phyloP scores from a whole-genome alignment of 2,329 filamentous ascomycete species.

The Arthrobotrys musiformis region DNA sequence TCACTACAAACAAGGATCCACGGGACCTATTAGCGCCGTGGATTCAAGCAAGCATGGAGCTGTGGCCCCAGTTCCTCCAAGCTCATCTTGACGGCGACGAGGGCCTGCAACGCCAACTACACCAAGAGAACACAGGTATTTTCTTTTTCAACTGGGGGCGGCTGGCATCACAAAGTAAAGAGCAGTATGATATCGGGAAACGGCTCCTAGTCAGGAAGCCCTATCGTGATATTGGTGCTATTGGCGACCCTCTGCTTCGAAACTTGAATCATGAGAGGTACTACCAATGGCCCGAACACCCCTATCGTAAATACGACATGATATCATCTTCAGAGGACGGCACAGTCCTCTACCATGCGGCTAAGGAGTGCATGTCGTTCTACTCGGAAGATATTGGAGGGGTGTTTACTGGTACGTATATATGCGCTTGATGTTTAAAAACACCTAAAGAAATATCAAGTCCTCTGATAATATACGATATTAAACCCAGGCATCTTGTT shows the following conservation, averaged over 20 bases:
- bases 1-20: background rate
- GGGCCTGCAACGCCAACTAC: background rate
- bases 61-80: background rate
- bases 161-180: background rate
- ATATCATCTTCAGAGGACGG: constrained; percentile 1
- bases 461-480: no score
- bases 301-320: background rate
- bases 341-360: background rate
- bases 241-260: background rate
- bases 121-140: background rate
- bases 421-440: no score
- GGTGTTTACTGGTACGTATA: background rate
- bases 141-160: background rate
- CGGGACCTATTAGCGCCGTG: background rate
- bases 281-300: background rate
- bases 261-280: background rate
- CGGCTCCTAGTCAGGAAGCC: background rate
- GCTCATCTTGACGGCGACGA: background rate
- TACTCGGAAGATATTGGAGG: background rate
- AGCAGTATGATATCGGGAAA: background rate
- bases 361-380: background rate
- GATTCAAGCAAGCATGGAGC: background rate
- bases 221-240: background rate
- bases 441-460: no score
- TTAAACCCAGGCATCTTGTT: background rate